Base-by-base conservation (phyloP, 805 yeast genomes). In the Candida ulmi region DNA sequence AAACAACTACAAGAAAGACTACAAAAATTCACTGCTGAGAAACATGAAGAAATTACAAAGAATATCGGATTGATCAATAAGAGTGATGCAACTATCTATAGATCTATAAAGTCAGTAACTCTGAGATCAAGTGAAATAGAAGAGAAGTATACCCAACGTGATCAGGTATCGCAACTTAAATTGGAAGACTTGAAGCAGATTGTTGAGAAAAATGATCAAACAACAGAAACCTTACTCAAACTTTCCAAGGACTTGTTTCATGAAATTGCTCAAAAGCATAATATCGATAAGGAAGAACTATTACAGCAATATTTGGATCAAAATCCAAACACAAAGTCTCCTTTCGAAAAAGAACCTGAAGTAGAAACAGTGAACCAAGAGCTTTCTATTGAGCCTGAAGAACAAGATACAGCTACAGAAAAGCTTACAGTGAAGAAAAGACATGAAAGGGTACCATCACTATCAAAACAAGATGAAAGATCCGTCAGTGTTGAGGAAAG, bases 61-160 rank as follows among this genome's bases (percentile, higher is more conserved):
- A 66, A 74, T 39, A 51, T 66, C 4, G 46, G 50, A 1, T 49
- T 62, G 43, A 61, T 78, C 35, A 54, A 58, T 17, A 57, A 58
- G 40, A 72, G 71, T 46, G 78, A 76, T 39, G 66, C 71, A 23
- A 77, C 72, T 44, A 60, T 78, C 15, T 68, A 64, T 39, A 63
- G 71, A n/a, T 62, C 74, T 18, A 61, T 74, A 46, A 75, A 76
- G 42, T 63, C 73, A 15, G 56, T 77, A 41, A 59, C 68, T 11
- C 65, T 66, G 43, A 72, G 71, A 47, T 62, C 76, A 8, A 65
- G 63, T 38, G 65, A 72, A 29, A 55, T 78, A 56, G 83, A 78
- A 44, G 60, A 59, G 31, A 61, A 72, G 41, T 76, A 74, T 45
- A 60, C 62, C 27, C 68, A 65, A 46, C 72, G 71, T 54, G 74